phyloP scores from a whole-genome alignment of 768 basidiomycete genomes.

The Hypsizygus marmoreus region DNA sequence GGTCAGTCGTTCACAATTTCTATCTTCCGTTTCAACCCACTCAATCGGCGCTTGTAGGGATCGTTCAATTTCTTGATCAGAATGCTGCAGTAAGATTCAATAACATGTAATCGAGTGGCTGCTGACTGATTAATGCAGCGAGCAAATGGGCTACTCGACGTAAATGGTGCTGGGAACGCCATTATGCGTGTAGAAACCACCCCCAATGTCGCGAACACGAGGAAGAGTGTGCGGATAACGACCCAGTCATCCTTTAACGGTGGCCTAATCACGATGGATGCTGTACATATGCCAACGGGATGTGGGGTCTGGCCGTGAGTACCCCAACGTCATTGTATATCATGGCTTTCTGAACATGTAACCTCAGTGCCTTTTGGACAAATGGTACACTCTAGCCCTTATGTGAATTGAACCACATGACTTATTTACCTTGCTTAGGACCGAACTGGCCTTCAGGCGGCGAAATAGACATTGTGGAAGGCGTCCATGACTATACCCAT shows the following conservation, averaged over 20 bases:
- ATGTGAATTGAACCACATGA: conserved; percentile 24
- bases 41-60: conserved; percentile 23
- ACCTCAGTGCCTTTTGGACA: conserved; percentile 47
- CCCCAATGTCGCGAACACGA: conserved; percentile 60
- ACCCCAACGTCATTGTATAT: not conserved
- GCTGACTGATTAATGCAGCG: conserved; percentile 34
- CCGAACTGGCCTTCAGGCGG: conserved; percentile 67
- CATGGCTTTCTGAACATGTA: not conserved
- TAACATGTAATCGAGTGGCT: conserved; percentile 4
- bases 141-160: conserved; percentile 57
- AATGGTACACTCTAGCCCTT: conserved; percentile 34
- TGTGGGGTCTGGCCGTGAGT: conserved; percentile 84
- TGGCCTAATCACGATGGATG: conserved; percentile 78
- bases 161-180: conserved; percentile 74
- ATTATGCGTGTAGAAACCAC: conserved; percentile 92
- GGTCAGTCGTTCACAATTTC: conserved; percentile 37
- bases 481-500: conserved; percentile 77
- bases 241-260: conserved; percentile 61
- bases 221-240: conserved; percentile 80
- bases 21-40: not conserved
- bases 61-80: conserved; percentile 68
- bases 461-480: conserved; percentile 87
- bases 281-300: conserved; percentile 87
- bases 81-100: conserved; percentile 52
- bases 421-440: conserved; percentile 54